Evolutionary conservation across 345 rosid species (phyloP).

Genomic region (Eucalyptus erythrocorys): DNA sequence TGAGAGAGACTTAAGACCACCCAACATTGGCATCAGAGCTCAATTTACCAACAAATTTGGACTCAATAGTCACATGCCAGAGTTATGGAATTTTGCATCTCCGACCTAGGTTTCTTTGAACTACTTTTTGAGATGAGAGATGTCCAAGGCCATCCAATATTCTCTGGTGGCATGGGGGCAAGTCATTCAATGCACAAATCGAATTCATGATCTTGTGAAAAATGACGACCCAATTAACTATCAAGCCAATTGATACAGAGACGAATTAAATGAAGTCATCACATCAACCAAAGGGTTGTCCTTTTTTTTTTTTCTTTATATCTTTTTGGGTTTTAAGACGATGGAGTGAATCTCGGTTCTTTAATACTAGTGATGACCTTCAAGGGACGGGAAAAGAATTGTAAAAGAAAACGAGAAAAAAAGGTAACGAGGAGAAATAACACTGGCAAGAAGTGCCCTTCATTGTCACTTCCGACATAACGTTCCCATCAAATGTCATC

Average conservation of each 20-base stretch:
- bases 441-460: neutral
- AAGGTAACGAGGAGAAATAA: neutral
- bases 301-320: too few relatives aligned
- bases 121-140: too few relatives aligned
- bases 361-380: neutral
- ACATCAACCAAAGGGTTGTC: neutral
- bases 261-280: neutral
- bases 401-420: neutral
- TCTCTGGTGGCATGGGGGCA: too few relatives aligned
- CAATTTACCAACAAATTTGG: too few relatives aligned
- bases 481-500: neutral
- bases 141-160: accelerated
- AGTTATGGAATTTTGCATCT: too few relatives aligned
- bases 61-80: too few relatives aligned
- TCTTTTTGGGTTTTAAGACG: neutral
- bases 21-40: too few relatives aligned
- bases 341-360: neutral
- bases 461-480: neutral
- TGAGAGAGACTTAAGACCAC: too few relatives aligned
- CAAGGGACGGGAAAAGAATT: neutral
- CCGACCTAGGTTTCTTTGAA: too few relatives aligned
- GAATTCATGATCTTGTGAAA: neutral
- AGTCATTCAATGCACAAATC: neutral
- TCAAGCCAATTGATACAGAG: neutral
- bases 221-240: accelerated